Conservation (phyloP, 768 basidiomycete genomes). For the Psilocybe azurescens region DNA sequence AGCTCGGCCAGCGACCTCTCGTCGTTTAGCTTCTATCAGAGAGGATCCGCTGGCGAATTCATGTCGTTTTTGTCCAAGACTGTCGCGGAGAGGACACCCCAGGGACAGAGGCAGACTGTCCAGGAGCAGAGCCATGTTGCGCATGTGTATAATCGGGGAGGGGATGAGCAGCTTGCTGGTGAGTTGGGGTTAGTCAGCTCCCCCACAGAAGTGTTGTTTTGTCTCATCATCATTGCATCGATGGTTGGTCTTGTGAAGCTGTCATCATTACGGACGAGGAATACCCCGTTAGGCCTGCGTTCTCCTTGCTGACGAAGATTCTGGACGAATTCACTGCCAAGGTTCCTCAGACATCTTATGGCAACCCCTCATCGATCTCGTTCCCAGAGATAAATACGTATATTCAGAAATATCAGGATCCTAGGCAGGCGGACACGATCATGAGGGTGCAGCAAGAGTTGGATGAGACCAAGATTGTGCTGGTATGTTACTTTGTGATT, state of each 20-base stretch:
- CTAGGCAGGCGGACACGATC: constrained; percentile 94
- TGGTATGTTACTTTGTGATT: constrained; percentile 63
- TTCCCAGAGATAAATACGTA: constrained; percentile 82
- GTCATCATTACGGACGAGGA: constrained; percentile 95
- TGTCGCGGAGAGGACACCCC: constrained; percentile 84
- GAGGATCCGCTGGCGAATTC: constrained; percentile 87
- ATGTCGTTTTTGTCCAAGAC: constrained; percentile 94
- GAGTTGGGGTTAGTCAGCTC: background rate
- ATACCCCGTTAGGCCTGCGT: constrained; percentile 96
- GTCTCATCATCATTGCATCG: no score
- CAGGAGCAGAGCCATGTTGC: constrained; percentile 94
- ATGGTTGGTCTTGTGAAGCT: constrained; percentile 44
- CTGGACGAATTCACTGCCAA: constrained; percentile 90
- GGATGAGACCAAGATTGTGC: constrained; percentile 98
- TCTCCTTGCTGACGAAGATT: constrained; percentile 91
- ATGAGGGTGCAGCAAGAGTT: constrained; percentile 98
- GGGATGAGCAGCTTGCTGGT: constrained; percentile 88
- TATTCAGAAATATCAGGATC: constrained; percentile 94
- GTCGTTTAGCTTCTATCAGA: constrained; percentile 94
- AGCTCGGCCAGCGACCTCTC: constrained; percentile 79
- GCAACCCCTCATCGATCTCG: constrained; percentile 68
- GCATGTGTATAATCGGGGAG: constrained; percentile 91
- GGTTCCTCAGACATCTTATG: constrained; percentile 73
- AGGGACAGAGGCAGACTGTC: constrained; percentile 91
- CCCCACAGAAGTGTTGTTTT: no score